Evolutionary conservation across 768 basidiomycete genomes (phyloP).

Genomic region (Suillus luteus): DNA sequence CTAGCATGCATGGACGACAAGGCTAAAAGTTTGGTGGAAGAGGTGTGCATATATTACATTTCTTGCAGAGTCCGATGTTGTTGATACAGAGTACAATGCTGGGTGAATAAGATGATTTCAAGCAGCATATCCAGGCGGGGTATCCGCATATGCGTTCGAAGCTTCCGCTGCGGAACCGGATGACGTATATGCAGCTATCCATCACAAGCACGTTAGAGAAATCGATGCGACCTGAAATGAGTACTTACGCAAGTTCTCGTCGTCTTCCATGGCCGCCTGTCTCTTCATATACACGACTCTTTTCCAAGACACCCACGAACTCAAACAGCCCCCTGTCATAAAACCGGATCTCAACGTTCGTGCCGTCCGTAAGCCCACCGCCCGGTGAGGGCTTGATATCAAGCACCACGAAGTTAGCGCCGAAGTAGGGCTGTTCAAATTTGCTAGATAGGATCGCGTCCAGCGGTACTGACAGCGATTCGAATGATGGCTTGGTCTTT

Average conservation of each 20-base stretch:
- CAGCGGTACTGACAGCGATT: conserved; percentile 57
- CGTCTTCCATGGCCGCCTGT: conserved; percentile 40
- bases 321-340: conserved; percentile 69
- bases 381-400: conserved; percentile 65
- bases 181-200: conserved; percentile 33
- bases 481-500: conserved; percentile 32
- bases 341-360: conserved; percentile 67
- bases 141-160: conserved; percentile 24
- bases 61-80: not conserved
- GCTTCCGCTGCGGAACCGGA: conserved; percentile 20
- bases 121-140: conserved; percentile 32
- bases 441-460: conserved; percentile 64
- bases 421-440: conserved; percentile 78
- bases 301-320: conserved; percentile 73
- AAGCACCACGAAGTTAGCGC: conserved; percentile 65
- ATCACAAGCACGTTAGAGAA: not conserved
- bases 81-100: conserved; percentile 9
- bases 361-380: conserved; percentile 68
- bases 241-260: conserved; percentile 34
- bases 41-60: not conserved
- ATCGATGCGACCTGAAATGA: not conserved
- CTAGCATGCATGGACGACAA: not conserved
- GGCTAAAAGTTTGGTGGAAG: not conserved
- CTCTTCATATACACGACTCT: conserved; percentile 74
- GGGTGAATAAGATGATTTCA: conserved; percentile 15